Percentiles rank a stretch among this genome's conserved stretches.
Conservation (phyloP, 331 rosid genomes). For the Stylosanthes scabra region DNA sequence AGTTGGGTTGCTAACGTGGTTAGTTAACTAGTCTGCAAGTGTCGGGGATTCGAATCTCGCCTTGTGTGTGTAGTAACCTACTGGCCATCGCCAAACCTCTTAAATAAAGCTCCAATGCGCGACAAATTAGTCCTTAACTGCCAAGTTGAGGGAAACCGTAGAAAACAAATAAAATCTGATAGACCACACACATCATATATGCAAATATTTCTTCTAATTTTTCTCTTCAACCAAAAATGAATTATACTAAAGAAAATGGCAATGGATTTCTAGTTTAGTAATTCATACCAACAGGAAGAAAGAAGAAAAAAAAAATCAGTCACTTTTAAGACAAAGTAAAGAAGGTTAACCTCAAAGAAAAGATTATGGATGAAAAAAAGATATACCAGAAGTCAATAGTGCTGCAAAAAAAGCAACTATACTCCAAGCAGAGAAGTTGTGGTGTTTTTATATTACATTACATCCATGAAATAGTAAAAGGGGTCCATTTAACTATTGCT, state of each 20-base stretch:
- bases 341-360: neutral
- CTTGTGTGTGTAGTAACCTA: no score
- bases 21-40: no score
- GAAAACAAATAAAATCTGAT: no score
- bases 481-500: neutral
- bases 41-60: no score
- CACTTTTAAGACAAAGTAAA: neutral
- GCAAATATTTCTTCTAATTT: neutral
- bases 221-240: constrained; percentile 13
- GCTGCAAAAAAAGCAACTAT: constrained; percentile 1
- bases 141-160: no score
- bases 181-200: neutral
- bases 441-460: neutral
- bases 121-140: no score
- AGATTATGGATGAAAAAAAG: neutral
- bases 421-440: constrained; percentile 22
- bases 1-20: no score
- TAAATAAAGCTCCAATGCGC: no score
- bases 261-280: neutral
- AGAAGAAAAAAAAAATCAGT: neutral
- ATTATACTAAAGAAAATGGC: constrained; percentile 4
- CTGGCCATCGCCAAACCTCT: no score
- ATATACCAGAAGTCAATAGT: neutral
- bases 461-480: neutral
- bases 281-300: neutral